These are phyloP conservation scores for Colletotrichum lentis DNA, from an alignment of 2,329 filamentous ascomycete species.

Conservation along the genomic window DNA sequence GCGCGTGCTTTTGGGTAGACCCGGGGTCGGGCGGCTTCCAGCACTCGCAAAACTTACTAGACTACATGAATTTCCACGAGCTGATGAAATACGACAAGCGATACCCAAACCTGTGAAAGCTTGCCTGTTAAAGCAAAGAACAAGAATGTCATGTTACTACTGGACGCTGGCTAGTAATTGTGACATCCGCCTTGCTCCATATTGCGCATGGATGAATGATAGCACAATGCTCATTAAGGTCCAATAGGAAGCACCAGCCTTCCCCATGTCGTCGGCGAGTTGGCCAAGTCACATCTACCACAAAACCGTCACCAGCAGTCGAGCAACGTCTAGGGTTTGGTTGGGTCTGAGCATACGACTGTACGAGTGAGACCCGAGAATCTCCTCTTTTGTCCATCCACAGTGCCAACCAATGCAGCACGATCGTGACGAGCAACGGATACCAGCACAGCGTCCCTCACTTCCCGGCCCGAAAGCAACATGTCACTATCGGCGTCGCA, in stretches of 20 bases:
- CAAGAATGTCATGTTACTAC: background rate
- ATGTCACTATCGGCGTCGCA: too few species aligned
- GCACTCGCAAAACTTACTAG: constrained; percentile 13
- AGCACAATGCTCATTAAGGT: background rate
- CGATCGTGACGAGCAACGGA: too few species aligned
- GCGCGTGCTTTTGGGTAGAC: constrained; percentile 12
- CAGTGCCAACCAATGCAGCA: too few species aligned
- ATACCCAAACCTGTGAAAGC: background rate
- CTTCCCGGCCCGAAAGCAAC: too few species aligned
- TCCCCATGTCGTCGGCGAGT: too few species aligned
- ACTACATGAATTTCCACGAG: constrained; percentile 36
- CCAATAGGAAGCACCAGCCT: too few species aligned
- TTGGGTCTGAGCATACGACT: too few species aligned
- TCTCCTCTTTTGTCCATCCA: too few species aligned
- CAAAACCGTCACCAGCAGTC: too few species aligned
- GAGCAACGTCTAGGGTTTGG: too few species aligned
- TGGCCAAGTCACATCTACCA: background rate
- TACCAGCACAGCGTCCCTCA: too few species aligned
- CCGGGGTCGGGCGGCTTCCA: background rate
- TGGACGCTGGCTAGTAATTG: background rate
- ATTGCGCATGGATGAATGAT: background rate
- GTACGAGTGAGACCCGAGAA: too few species aligned
- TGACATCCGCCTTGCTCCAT: background rate
- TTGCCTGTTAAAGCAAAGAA: background rate
- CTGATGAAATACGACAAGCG: constrained; percentile 22